Evolutionary conservation across 2,329 filamentous ascomycete genomes (phyloP).

Genomic region (Neonectria hederae): DNA sequence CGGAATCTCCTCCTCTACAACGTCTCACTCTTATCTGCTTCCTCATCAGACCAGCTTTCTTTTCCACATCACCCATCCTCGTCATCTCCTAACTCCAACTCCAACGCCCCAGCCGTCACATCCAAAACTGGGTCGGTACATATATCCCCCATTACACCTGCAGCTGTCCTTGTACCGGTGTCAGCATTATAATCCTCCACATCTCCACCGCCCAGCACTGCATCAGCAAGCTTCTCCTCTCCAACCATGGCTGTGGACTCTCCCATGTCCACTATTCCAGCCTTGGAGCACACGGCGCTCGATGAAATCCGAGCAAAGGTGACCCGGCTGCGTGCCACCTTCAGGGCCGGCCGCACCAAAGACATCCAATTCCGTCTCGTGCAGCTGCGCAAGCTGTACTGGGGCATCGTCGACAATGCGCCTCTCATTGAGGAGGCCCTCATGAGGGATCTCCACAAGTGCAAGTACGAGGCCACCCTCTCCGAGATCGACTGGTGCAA

Average conservation of each 20-base stretch:
- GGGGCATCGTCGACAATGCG: constrained; percentile 84
- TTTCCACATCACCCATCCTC: neutral
- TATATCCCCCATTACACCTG: neutral
- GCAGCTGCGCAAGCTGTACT: constrained; percentile 95
- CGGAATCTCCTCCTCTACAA: neutral
- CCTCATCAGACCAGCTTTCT: neutral
- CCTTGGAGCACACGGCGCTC: constrained; percentile 69
- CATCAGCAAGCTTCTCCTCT: neutral
- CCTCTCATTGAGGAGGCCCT: constrained; percentile 78
- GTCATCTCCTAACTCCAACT: neutral
- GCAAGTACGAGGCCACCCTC: constrained; percentile 76
- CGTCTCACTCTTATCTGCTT: constrained; percentile 2
- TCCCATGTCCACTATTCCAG: constrained; percentile 51
- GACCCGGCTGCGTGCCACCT: constrained; percentile 72
- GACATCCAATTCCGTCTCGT: constrained; percentile 81
- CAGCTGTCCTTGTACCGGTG: no score
- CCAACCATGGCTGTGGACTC: constrained; percentile 50
- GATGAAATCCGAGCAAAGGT: constrained; percentile 72
- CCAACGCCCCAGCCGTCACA: neutral
- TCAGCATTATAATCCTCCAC: neutral
- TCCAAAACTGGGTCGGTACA: neutral
- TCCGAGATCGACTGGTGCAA: constrained; percentile 81
- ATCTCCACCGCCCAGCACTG: neutral
- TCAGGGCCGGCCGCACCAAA: constrained; percentile 82
- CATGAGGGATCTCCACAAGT: constrained; percentile 81